Base-by-base conservation (phyloP, 202 grass and related monocot species). In the Brachypodium distachyon region DNA sequence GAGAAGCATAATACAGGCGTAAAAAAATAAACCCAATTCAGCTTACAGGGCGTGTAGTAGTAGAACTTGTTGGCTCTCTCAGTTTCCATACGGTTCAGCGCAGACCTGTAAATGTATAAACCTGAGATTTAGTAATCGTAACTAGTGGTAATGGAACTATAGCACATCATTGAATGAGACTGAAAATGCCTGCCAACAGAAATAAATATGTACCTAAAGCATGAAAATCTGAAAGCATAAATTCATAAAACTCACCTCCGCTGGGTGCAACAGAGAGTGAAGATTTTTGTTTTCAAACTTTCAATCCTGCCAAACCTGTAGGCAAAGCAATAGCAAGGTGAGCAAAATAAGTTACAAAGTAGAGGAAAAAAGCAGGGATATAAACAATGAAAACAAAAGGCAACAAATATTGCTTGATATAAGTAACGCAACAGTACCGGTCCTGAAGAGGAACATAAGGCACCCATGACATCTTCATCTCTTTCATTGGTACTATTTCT, bases 391-490 rank as follows among this genome's bases (percentile, higher is more conserved):
- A 74, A 85, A 58, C 1, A 83, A 69, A 50, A 67, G 22, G 46
- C n/a, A 66, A 52, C 18, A 50, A 66, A 58, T 31, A 79, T 58
- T 79, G 31, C 10, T 46, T 6, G 57, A 47, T 60, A 64, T 81
- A 33, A 59, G 18, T 81, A 82, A 61, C 12, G 37, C 65, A 33
- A 25, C 40, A 64, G 26, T 89, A 97, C 93, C 90, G 58, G 59
- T 93, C 53, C 71, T 93, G 90, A 41, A 93, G 65, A 21, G 93
- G 93, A 83, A 97, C 70, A 73, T 97, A 93, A 40, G 93, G 93
- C 50, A 97, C 83, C 93, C 90, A 97, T 51, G 85, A 90, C 93
- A 97, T 97, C 87, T 97, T 93, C 87, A 97, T 97, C 42, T 81
- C 70, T 61, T 85, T 85, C 93, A 97, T 97, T 22, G 90, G 88